phyloP scores from a whole-genome alignment of 768 basidiomycete species.

The Termitomyces sp. region DNA sequence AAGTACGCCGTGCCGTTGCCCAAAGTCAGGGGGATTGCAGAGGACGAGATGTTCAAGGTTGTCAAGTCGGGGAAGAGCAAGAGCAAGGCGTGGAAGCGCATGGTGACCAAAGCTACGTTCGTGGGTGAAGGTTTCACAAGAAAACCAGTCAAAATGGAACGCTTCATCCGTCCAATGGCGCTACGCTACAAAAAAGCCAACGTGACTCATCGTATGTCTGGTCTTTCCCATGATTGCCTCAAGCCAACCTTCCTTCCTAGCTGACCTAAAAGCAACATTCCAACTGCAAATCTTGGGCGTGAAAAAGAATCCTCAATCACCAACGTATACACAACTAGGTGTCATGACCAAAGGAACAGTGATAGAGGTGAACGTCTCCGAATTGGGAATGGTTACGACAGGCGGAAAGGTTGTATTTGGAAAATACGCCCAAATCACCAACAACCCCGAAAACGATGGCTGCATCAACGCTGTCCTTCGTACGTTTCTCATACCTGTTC shows the following conservation, averaged over 20 bases:
- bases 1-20: slow-evolving; percentile 97
- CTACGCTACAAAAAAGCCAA: slow-evolving; percentile 97
- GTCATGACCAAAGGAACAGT: slow-evolving; percentile 98
- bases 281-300: slow-evolving; percentile 96
- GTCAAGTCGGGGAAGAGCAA: slow-evolving; percentile 97
- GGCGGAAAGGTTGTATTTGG: slow-evolving; percentile 94
- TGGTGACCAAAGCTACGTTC: slow-evolving; percentile 99
- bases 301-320: slow-evolving; percentile 99
- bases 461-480: slow-evolving; percentile 94
- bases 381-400: slow-evolving; percentile 94
- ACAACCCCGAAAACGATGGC: slow-evolving; percentile 95
- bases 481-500: slow-evolving; percentile 36
- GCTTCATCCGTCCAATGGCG: slow-evolving; percentile 97
- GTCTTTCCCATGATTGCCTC: background rate
- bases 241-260: slow-evolving; percentile 33
- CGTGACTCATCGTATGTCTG: slow-evolving; percentile 90
- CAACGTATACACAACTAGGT: slow-evolving; percentile 94
- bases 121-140: slow-evolving; percentile 97
- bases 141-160: slow-evolving; percentile 98
- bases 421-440: slow-evolving; percentile 91
- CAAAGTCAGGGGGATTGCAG: slow-evolving; percentile 95
- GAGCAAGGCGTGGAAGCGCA: slow-evolving; percentile 96
- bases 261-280: slow-evolving; percentile 97
- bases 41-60: slow-evolving; percentile 99
- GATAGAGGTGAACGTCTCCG: slow-evolving; percentile 98